Evolutionary conservation across 148 eudicot species (phyloP).

Genomic region (Vaccinium corymbosum): DNA sequence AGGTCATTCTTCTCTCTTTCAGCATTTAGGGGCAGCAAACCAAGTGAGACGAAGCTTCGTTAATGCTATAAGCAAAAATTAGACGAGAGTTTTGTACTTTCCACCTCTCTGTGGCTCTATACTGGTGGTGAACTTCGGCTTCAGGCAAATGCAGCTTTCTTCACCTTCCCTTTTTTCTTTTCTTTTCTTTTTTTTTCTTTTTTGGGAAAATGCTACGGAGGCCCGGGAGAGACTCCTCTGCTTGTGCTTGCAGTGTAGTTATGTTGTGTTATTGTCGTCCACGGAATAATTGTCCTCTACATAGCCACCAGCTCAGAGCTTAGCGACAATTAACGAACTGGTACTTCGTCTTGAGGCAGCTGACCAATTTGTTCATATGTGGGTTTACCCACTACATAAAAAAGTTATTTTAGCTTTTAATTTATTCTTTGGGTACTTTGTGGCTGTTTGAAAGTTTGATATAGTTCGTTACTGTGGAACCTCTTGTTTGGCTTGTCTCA

Average conservation of each 20-base stretch:
- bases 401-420: neutral
- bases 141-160: slow-evolving; percentile 1
- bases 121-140: neutral
- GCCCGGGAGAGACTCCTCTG: neutral
- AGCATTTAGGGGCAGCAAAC: slow-evolving; percentile 59
- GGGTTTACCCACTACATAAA: slow-evolving; percentile 12
- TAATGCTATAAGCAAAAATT: neutral
- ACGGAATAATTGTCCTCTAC: neutral
- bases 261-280: neutral
- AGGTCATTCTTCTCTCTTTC: slow-evolving; percentile 74
- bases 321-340: neutral
- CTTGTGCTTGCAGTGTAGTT: neutral
- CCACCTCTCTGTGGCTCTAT: neutral
- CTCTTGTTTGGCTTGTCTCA: neutral
- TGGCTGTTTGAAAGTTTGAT: neutral
- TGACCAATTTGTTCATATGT: slow-evolving; percentile 20
- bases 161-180: neutral
- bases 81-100: neutral
- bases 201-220: neutral
- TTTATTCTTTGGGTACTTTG: neutral
- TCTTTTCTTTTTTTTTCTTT: too few relatives aligned
- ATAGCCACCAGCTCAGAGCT: neutral
- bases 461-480: neutral
- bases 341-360: slow-evolving; percentile 6
- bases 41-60: slow-evolving; percentile 28